Base-by-base conservation (phyloP, 139 green algal genomes). In the Chlorella sp. region DNA sequence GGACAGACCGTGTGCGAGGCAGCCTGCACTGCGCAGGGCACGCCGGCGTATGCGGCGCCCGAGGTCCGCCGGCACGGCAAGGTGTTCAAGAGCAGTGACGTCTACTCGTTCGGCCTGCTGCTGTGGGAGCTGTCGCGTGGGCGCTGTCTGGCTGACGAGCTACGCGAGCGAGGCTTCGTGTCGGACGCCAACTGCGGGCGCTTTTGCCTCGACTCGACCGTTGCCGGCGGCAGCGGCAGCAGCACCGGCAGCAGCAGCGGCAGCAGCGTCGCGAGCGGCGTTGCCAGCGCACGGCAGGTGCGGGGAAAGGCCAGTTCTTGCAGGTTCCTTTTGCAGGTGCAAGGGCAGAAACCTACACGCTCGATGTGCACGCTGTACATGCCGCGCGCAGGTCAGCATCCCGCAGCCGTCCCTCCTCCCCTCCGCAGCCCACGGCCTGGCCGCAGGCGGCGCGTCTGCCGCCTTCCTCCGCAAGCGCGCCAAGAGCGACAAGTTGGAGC, bases 41-140 rank as follows among this genome's bases (percentile, higher is more conserved):
- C 64, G 2, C 64, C 64, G 2, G 31, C 10, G 6, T 70, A 70
- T 32, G 2, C 22, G 31, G 64, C 31, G 4, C 64, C 64, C 2
- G 64, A 70, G 32, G 32, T 51, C 22, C 31, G 64, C 6, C 50
- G 32, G 20, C 64, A 70, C 2, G 80, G 80, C 76, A 86, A 81
- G 36, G 30, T 61, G 24, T 70, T 34, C 32, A 35, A 65, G 32
- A 32, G 35, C n/a, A 73, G 26, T 64, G 42, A 76, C 64, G 30
- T 36, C 23, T 55, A 60, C 32, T 51, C 23, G n/a, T 75, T 65
- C 62, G 55, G 64, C 64, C 51, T 70, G 5, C 31, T 59, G 33
- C 32, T 70, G 31, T 70, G 64, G 64, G 32, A 42, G 64, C 5
- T 68, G 62, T 35, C 5, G n/a, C 35, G 5, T 6, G 30, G 30